Evolutionary conservation across 192 early-diverging fungal species (phyloP).

Genomic region (Spizellomyces punctatus): DNA sequence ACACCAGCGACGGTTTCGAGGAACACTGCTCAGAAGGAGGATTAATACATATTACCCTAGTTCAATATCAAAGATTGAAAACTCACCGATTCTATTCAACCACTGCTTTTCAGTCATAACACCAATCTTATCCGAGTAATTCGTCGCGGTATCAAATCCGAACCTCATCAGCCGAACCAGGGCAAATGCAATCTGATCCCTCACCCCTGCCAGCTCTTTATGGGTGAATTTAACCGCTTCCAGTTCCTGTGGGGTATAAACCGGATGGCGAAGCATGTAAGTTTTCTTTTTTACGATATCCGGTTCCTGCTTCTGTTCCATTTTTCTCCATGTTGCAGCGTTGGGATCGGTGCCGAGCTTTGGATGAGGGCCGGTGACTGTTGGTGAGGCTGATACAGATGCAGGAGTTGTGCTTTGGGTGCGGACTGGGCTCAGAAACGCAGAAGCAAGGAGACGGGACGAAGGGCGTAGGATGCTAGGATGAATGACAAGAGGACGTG

Average conservation of each 20-base stretch:
- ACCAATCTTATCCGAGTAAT: conserved; percentile 38
- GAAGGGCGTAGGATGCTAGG: too few species aligned
- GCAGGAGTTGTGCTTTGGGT: too few species aligned
- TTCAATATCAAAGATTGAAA: background rate
- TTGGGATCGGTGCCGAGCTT: conserved; percentile 17
- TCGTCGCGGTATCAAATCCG: conserved; percentile 38
- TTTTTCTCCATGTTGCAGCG: background rate
- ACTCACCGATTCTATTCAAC: conserved; percentile 22
- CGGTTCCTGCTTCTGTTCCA: conserved; percentile 9
- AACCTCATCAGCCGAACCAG: conserved; percentile 36
- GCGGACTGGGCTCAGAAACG: too few species aligned
- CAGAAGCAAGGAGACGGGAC: too few species aligned
- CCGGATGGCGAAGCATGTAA: conserved; percentile 36
- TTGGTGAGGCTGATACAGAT: background rate
- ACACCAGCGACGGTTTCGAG: conserved; percentile 55
- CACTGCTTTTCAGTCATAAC: conserved; percentile 46
- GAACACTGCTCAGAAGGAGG: conserved; percentile 33
- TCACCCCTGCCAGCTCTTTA: conserved; percentile 12
- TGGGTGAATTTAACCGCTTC: conserved; percentile 27
- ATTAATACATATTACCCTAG: too few species aligned
- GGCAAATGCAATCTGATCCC: conserved; percentile 34
- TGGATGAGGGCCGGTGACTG: conserved; percentile 10
- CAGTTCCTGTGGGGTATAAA: conserved; percentile 39
- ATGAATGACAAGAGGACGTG: too few species aligned
- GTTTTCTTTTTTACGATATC: background rate